Evolutionary conservation across 1,139 yeast genomes (phyloP).

Genomic region (Blastobotrys arbuscula): DNA sequence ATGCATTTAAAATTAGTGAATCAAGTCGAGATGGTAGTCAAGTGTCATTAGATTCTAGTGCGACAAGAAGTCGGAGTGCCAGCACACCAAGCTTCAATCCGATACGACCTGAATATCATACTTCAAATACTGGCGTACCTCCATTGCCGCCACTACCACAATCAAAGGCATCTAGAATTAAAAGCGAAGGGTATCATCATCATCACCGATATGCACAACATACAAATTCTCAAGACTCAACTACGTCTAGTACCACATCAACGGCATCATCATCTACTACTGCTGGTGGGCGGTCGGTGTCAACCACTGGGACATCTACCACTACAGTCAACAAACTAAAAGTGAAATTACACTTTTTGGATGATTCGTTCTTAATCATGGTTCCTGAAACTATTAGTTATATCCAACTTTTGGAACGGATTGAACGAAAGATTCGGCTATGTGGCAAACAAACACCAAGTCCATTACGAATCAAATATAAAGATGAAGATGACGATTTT

Average conservation of each 20-base stretch:
- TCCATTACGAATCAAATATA: conserved; percentile 61
- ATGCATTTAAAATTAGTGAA: conserved; percentile 13
- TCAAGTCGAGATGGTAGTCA: conserved; percentile 9
- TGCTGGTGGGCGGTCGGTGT: conserved; percentile 1
- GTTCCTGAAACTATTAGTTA: conserved; percentile 47
- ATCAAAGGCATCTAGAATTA: conserved; percentile 18
- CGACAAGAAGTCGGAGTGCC: conserved; percentile 22
- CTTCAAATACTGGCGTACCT: conserved; percentile 5
- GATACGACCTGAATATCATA: background rate
- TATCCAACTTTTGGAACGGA: conserved; percentile 41
- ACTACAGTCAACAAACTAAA: conserved; percentile 32
- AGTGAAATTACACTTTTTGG: conserved; percentile 45
- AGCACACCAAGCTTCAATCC: conserved; percentile 12
- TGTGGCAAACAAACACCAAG: conserved; percentile 37
- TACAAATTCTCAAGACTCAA: conserved; percentile 10
- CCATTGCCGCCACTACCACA: conserved; percentile 15
- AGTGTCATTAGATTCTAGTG: conserved; percentile 1
- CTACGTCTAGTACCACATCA: background rate
- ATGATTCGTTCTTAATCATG: conserved; percentile 40
- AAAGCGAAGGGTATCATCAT: conserved; percentile 21
- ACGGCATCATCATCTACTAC: conserved; percentile 1
- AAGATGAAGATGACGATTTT: conserved; percentile 94
- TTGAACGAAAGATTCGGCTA: conserved; percentile 42
- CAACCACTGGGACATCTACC: conserved; percentile 7
- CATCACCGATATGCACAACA: background rate